Percentiles rank a stretch among this genome's conserved stretches.
phyloP scores from a whole-genome alignment of 2,329 filamentous ascomycete genomes.

The Nannizziopsis arthrosporioides region DNA sequence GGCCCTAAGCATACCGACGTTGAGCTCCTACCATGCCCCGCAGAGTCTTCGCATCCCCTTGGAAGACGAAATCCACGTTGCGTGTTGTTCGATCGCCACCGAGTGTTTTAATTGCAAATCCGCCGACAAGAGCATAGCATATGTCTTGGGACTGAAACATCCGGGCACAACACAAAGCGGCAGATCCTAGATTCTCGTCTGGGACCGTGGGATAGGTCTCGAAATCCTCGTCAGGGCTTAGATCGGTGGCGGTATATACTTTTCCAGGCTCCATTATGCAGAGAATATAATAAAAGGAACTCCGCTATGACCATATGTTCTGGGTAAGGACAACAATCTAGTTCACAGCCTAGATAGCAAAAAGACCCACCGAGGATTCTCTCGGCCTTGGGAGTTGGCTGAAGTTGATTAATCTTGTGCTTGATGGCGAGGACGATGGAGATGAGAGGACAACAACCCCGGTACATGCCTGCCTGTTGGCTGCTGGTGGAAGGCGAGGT shows the following conservation, averaged over 20 bases:
- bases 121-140: neutral
- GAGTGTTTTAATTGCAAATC: constrained; percentile 1
- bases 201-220: neutral
- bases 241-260: neutral
- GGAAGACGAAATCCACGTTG: constrained; percentile 4
- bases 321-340: too few relatives aligned
- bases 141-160: neutral
- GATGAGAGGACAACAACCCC: too few relatives aligned
- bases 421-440: too few relatives aligned
- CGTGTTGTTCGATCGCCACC: constrained; percentile 1
- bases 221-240: constrained; percentile 3
- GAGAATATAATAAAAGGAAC: too few relatives aligned
- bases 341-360: too few relatives aligned
- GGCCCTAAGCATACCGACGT: neutral
- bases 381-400: too few relatives aligned
- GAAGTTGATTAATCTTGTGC: too few relatives aligned
- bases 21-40: constrained; percentile 1
- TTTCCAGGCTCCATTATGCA: neutral
- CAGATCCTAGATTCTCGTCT: constrained; percentile 1
- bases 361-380: too few relatives aligned
- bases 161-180: neutral
- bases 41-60: neutral
- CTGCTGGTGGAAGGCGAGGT: too few relatives aligned
- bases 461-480: too few relatives aligned
- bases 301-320: too few relatives aligned